Evolutionary conservation across 2,329 filamentous ascomycete genomes (phyloP), one percentile per base, ranked within the genome.

Genomic region (Alternaria incomplexa): DNA sequence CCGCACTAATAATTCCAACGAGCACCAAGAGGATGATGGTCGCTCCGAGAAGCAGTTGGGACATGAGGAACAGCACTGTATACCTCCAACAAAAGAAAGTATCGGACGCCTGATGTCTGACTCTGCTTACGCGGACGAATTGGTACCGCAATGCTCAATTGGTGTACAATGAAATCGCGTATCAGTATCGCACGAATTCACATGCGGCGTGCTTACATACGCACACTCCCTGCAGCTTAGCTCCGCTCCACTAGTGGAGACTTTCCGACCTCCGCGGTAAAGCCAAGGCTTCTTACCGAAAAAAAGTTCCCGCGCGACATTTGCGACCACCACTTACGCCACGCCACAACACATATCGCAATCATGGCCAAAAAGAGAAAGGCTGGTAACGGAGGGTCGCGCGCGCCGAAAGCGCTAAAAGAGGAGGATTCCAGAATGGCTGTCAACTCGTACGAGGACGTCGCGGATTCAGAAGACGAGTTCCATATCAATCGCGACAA

Each of bases 381-480:
- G 84, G 90, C 88, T 1, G 84, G 86, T 22, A 84, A 85, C 65
- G 84, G 79, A 57, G 68, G 76, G 40, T 77, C 73, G 56, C 74
- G 77, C 60, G 73, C 77, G 50, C 66, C 79, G 11, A 79, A 82
- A 56, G 64, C 73, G 22, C 72, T 65, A 0, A 69, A 78, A 50
- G 75, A 78, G 7, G 71, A 77, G 58, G 77, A 73, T 26, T 87
- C 90, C 36, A 88, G 89, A 56, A 85, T 93, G 66, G 74, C 77
- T 20, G 82, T 86, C 59, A 80, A 77, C 60, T 90, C 88, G 3
- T 95, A 87, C 79, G 90, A 95, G 80, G 93, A 97, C 81, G 90
- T 99, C 71, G 93, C 94, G 68, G 91, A 97, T 78, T 96, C 93
- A 1, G 93, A 97, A 79, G 96, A 99, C 79, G 93, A 97, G 77